Percentiles rank a stretch among this genome's conserved stretches.
Evolutionary conservation across 768 basidiomycete species (phyloP).

Genomic region (Kockovaella imperatae): DNA sequence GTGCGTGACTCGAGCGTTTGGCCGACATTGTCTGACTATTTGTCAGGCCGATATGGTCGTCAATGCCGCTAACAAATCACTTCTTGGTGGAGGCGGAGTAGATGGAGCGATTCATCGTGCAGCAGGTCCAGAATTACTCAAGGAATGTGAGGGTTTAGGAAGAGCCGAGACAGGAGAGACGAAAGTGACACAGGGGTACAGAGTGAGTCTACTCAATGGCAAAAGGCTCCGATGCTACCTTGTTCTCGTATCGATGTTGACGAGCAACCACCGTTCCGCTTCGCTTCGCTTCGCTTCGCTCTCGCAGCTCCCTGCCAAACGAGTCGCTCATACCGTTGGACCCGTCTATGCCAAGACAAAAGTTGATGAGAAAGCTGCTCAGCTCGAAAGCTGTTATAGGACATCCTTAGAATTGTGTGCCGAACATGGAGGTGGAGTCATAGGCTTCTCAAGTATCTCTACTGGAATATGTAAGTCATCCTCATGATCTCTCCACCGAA

Average conservation of each 20-base stretch:
- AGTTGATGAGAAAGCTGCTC: conserved; percentile 15
- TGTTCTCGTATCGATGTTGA: not conserved
- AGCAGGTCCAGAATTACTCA: conserved; percentile 40
- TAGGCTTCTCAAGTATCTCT: conserved; percentile 43
- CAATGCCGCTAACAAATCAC: conserved; percentile 44
- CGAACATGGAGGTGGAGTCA: conserved; percentile 29
- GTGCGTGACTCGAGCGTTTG: conserved; percentile 6
- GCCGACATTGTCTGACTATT: not conserved
- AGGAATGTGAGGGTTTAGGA: conserved; percentile 41
- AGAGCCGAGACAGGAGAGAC: conserved; percentile 46
- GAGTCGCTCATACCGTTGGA: conserved; percentile 45
- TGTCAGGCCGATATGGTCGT: conserved; percentile 40
- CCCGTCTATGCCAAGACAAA: conserved; percentile 38
- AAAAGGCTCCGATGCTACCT: too few relatives aligned
- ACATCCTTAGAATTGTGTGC: conserved; percentile 31
- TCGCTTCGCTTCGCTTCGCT: not conserved
- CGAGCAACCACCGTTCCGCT: too few relatives aligned
- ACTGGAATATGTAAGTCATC: conserved; percentile 41
- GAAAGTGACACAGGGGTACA: conserved; percentile 43
- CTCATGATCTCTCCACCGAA: not conserved
- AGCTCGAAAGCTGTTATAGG: conserved; percentile 39
- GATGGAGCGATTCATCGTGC: conserved; percentile 47
- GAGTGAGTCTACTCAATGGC: conserved; percentile 27
- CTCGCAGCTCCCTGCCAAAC: conserved; percentile 39
- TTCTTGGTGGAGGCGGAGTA: conserved; percentile 46